These are phyloP conservation scores for Tricholoma terreum DNA, from an alignment of 768 basidiomycete species.

Conservation along the genomic window DNA sequence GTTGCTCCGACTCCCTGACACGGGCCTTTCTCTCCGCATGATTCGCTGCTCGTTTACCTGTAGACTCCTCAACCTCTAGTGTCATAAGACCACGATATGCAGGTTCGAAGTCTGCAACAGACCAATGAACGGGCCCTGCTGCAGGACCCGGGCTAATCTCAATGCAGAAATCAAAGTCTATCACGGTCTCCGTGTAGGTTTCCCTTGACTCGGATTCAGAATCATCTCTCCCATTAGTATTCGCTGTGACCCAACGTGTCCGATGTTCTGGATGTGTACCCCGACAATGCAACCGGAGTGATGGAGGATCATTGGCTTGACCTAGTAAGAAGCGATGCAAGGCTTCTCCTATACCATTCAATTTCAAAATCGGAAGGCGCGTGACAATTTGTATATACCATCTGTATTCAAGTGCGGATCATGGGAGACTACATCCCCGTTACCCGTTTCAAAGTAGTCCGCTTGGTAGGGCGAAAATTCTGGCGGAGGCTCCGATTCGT, in stretches of 20 bases:
- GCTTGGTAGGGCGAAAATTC: slow-evolving; percentile 62
- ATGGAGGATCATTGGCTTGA: slow-evolving; percentile 45
- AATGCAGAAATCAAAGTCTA: slow-evolving; percentile 64
- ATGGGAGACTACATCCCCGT: slow-evolving; percentile 62
- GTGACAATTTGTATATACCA: slow-evolving; percentile 28
- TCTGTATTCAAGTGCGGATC: slow-evolving; percentile 68
- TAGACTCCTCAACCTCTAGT: slow-evolving; percentile 43
- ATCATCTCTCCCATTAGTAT: slow-evolving; percentile 26
- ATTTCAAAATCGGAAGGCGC: not conserved
- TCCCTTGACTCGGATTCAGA: slow-evolving; percentile 34
- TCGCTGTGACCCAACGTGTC: slow-evolving; percentile 36
- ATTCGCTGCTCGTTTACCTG: slow-evolving; percentile 34
- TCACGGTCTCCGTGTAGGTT: slow-evolving; percentile 46
- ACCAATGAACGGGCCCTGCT: slow-evolving; percentile 45
- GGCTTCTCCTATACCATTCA: slow-evolving; percentile 51
- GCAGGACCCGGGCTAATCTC: slow-evolving; percentile 43
- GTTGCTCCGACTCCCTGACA: slow-evolving; percentile 43
- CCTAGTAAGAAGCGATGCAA: slow-evolving; percentile 65
- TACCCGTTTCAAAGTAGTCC: slow-evolving; percentile 46
- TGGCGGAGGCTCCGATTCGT: slow-evolving; percentile 42
- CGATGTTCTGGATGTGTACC: slow-evolving; percentile 53
- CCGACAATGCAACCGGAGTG: slow-evolving; percentile 39
- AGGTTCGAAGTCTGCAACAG: slow-evolving; percentile 53
- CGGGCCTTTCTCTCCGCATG: slow-evolving; percentile 38
- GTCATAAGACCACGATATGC: slow-evolving; percentile 58